Evolutionary conservation across 805 yeast species (phyloP).

Genomic region (Isabelozyma gotoi): DNA sequence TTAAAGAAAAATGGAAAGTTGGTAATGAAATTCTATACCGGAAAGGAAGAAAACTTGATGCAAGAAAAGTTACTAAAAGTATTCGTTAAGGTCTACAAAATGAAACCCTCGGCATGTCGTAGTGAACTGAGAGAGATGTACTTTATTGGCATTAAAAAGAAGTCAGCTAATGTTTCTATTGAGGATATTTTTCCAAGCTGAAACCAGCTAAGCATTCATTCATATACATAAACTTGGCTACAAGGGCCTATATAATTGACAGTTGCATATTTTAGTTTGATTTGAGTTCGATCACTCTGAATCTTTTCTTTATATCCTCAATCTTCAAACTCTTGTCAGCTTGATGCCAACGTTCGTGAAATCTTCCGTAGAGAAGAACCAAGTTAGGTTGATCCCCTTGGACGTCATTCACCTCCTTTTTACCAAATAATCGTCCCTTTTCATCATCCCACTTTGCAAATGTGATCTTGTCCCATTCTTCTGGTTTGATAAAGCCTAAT

Average conservation of each 20-base stretch:
- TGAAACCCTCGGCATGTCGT: slow-evolving; percentile 82
- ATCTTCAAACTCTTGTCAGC: slow-evolving; percentile 15
- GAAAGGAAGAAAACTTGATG: slow-evolving; percentile 70
- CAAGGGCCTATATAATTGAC: too few species aligned
- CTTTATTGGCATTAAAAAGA: slow-evolving; percentile 64
- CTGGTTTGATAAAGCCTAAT: slow-evolving; percentile 28
- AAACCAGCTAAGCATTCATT: background rate
- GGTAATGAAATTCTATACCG: slow-evolving; percentile 83
- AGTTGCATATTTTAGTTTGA: too few species aligned
- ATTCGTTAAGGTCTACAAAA: slow-evolving; percentile 63
- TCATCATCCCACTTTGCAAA: slow-evolving; percentile 38
- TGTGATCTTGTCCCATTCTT: slow-evolving; percentile 35
- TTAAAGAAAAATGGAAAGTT: slow-evolving; percentile 68
- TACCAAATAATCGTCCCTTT: slow-evolving; percentile 19
- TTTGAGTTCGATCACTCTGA: slow-evolving; percentile 18
- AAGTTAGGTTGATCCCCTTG: slow-evolving; percentile 17
- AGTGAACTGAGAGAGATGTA: slow-evolving; percentile 80
- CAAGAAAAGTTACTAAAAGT: slow-evolving; percentile 55
- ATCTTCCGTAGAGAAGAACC: slow-evolving; percentile 15
- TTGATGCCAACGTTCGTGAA: slow-evolving; percentile 22
- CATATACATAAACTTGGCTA: background rate
- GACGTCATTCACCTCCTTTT: slow-evolving; percentile 6
- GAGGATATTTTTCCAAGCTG: background rate
- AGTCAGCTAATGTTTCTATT: slow-evolving; percentile 12
- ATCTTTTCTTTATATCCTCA: slow-evolving; percentile 24